Evolutionary conservation across 352 stramenopile species (phyloP).

Genomic region (Blastocystis sp.): DNA sequence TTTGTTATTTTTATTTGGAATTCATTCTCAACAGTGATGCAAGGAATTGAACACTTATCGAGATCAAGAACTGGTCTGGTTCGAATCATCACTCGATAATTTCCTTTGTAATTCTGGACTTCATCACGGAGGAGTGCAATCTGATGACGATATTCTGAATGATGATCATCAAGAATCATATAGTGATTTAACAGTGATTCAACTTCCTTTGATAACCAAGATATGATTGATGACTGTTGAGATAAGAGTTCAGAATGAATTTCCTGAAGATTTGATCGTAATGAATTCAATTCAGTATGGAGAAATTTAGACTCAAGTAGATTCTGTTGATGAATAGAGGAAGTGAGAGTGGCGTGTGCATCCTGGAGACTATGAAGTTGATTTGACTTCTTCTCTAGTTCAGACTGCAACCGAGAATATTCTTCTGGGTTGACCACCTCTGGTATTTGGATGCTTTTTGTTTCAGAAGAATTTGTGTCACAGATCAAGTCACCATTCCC

Average conservation of each 20-base stretch:
- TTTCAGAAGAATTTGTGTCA: too few relatives aligned
- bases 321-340: background rate
- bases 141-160: background rate
- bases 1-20: background rate
- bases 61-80: background rate
- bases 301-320: background rate
- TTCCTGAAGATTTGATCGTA: background rate
- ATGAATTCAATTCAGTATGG: background rate
- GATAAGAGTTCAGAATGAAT: background rate
- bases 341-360: background rate
- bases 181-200: background rate
- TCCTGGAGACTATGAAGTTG: background rate
- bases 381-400: background rate
- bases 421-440: too few relatives aligned
- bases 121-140: background rate
- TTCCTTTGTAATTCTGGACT: constrained; percentile 38
- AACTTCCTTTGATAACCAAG: background rate
- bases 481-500: too few relatives aligned
- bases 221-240: background rate
- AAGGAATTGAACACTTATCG: background rate
- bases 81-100: constrained; percentile 44
- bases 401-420: background rate
- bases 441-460: too few relatives aligned
- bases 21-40: background rate
- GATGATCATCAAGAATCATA: background rate